phyloP scores from a whole-genome alignment of 1,139 yeast genomes.

The Yamadazyma dendronema region DNA sequence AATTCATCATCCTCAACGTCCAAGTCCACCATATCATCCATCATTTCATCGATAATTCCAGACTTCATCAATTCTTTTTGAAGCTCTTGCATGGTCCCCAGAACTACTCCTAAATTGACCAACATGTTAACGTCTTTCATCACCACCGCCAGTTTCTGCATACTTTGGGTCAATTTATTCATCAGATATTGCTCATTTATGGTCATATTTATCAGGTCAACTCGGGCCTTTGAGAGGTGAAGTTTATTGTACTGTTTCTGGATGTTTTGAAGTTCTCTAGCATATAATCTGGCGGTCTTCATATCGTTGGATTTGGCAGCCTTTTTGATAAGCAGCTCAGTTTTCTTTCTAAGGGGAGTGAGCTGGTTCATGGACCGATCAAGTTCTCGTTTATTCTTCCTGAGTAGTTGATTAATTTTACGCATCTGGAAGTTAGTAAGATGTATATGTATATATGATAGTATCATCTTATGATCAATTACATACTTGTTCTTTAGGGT shows the following conservation, averaged over 20 bases:
- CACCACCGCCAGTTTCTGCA: constrained; percentile 74
- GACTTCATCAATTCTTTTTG: constrained; percentile 87
- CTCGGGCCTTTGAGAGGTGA: constrained; percentile 77
- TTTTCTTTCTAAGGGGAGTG: constrained; percentile 62
- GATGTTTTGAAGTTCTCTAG: constrained; percentile 75
- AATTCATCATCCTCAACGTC: constrained; percentile 62
- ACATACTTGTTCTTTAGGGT: constrained; percentile 82
- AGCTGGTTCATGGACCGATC: constrained; percentile 76
- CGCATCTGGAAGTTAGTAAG: constrained; percentile 55
- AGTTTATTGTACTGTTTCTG: constrained; percentile 74
- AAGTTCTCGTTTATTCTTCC: constrained; percentile 81
- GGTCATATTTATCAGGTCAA: constrained; percentile 84
- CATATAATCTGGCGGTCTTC: constrained; percentile 74
- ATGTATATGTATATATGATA: background rate
- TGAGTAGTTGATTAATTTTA: constrained; percentile 74
- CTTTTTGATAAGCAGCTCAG: constrained; percentile 69
- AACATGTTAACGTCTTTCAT: constrained; percentile 88
- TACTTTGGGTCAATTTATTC: constrained; percentile 77
- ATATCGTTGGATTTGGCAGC: constrained; percentile 78
- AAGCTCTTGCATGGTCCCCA: constrained; percentile 81
- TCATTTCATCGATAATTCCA: constrained; percentile 94
- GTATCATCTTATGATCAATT: too few relatives aligned
- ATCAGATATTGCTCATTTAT: constrained; percentile 90
- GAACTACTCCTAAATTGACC: constrained; percentile 75
- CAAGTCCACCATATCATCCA: constrained; percentile 81